These are phyloP conservation scores for Cinnamomum chago DNA, from an alignment of 164 flowering plant genomes.

Conservation along the genomic window DNA sequence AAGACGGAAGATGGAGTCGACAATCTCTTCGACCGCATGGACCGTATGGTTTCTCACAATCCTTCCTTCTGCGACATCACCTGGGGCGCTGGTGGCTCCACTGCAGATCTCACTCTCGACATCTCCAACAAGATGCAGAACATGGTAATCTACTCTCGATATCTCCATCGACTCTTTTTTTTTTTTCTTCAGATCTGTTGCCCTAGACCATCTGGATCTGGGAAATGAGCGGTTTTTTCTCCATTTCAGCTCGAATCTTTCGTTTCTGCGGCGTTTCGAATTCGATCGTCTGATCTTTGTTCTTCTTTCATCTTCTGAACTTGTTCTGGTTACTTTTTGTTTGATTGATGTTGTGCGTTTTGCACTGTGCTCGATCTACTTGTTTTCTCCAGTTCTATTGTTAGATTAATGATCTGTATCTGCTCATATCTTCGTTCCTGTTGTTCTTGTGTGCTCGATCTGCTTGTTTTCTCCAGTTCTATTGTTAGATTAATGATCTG, in stretches of 20 bases:
- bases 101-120: conserved; percentile 92
- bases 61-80: conserved; percentile 97
- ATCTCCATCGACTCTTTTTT: background rate
- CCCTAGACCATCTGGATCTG: too few species aligned
- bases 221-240: too few species aligned
- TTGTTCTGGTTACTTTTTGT: background rate
- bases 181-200: background rate
- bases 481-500: too few species aligned
- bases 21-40: conserved; percentile 88
- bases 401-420: too few species aligned
- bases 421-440: background rate
- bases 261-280: too few species aligned
- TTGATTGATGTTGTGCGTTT: background rate
- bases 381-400: background rate
- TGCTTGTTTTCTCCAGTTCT: background rate
- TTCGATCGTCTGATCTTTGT: too few species aligned
- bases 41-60: conserved; percentile 80
- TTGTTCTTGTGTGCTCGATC: background rate
- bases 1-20: conserved; percentile 95
- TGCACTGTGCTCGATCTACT: background rate
- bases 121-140: conserved; percentile 91
- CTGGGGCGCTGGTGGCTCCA: conserved; percentile 98
- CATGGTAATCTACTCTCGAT: conserved; percentile 22
- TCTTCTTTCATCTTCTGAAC: background rate
- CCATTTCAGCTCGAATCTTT: too few species aligned